Percentiles rank a stretch among this genome's conserved stretches.
phyloP scores from a whole-genome alignment of 2,329 filamentous ascomycete species.

The Aspergillus caelatus region DNA sequence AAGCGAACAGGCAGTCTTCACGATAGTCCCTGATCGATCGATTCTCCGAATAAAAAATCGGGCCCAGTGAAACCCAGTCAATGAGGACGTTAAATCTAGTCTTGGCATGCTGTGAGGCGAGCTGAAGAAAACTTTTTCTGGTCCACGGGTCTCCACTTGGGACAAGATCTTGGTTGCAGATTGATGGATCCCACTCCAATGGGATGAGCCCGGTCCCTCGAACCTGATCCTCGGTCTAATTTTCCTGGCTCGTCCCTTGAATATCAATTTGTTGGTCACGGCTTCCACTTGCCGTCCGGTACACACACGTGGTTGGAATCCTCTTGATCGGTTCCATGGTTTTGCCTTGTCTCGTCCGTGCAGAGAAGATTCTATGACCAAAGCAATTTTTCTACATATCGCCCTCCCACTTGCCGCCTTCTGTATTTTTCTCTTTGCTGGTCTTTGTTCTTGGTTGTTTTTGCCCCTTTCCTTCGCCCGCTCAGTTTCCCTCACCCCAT shows the following conservation, averaged over 20 bases:
- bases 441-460: no score
- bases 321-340: neutral
- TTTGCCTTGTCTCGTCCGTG: neutral
- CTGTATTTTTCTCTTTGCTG: no score
- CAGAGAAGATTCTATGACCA: no score
- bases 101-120: neutral
- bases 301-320: neutral
- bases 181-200: neutral
- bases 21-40: neutral
- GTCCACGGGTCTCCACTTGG: neutral
- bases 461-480: neutral
- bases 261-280: neutral
- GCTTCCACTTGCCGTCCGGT: neutral
- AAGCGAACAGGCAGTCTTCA: neutral
- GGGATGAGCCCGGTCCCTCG: neutral
- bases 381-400: no score
- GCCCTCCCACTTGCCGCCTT: no score
- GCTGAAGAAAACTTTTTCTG: neutral
- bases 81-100: neutral
- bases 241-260: neutral
- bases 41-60: neutral
- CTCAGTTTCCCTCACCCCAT: neutral
- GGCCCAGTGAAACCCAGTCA: constrained; percentile 7
- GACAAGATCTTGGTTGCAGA: neutral
- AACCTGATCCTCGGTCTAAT: neutral